These are phyloP conservation scores for Pascua guehoae DNA, from an alignment of 1,284 basidiomycete genomes.

Conservation along the genomic window DNA sequence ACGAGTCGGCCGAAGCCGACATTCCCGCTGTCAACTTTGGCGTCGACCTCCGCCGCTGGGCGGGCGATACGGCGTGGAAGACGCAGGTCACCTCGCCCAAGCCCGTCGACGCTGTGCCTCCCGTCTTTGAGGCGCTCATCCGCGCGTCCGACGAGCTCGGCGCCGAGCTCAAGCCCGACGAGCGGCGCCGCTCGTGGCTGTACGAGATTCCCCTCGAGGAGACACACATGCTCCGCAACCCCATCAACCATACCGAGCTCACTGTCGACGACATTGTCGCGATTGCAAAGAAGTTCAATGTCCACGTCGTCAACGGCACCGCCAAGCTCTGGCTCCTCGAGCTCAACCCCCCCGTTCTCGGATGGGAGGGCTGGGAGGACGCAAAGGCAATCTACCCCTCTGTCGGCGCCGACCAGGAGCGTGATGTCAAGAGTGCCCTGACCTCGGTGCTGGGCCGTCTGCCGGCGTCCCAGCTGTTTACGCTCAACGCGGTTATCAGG, in stretches of 20 bases:
- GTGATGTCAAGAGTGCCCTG: conserved; percentile 63
- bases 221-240: conserved; percentile 76
- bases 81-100: conserved; percentile 32
- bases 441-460: conserved; percentile 65
- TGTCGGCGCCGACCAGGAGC: conserved; percentile 61
- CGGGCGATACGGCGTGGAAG: conserved; percentile 59
- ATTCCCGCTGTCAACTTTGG: conserved; percentile 81
- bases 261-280: conserved; percentile 60
- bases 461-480: conserved; percentile 75
- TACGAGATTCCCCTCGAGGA: conserved; percentile 77
- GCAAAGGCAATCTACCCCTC: conserved; percentile 75
- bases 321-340: conserved; percentile 80
- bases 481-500: conserved; percentile 71
- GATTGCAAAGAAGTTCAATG: conserved; percentile 73
- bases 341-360: conserved; percentile 70
- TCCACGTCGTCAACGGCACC: conserved; percentile 76
- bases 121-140: conserved; percentile 68
- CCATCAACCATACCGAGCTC: conserved; percentile 67
- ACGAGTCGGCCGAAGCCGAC: conserved; percentile 74
- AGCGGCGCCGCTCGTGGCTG: conserved; percentile 87
- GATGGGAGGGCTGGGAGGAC: conserved; percentile 84
- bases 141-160: conserved; percentile 65
- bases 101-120: conserved; percentile 61
- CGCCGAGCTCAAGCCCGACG: conserved; percentile 62
- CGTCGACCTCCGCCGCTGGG: conserved; percentile 80